Percentiles rank a stretch among this genome's conserved stretches.
Conservation (phyloP, 2,329 filamentous ascomycete genomes). For the Biscogniauxia marginata region DNA sequence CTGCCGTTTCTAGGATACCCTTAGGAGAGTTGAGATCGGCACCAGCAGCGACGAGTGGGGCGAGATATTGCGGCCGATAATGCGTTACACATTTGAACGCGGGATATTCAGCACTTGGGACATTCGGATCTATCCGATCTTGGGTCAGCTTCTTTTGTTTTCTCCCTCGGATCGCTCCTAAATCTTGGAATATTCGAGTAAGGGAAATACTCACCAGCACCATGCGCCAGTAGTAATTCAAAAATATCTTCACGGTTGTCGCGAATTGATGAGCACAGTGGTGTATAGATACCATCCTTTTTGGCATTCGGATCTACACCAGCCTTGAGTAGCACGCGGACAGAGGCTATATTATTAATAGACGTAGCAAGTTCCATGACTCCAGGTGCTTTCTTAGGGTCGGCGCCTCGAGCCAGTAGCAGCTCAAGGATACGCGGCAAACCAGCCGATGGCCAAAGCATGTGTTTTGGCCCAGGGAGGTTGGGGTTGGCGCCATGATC, state of each 20-base stretch:
- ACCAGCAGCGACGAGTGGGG: conserved; percentile 58
- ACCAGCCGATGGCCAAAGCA: conserved; percentile 64
- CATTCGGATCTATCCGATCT: conserved; percentile 51
- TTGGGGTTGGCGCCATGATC: conserved; percentile 66
- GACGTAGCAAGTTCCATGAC: conserved; percentile 64
- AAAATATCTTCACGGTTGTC: conserved; percentile 64
- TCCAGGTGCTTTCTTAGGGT: conserved; percentile 59
- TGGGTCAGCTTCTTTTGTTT: background rate
- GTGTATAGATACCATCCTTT: conserved; percentile 67
- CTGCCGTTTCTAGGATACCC: conserved; percentile 65
- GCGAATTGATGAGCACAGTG: conserved; percentile 66
- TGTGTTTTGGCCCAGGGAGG: conserved; percentile 66
- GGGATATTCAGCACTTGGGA: conserved; percentile 62
- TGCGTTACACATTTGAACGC: conserved; percentile 69
- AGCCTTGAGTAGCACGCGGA: conserved; percentile 55
- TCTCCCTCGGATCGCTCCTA: no score
- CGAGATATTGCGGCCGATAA: conserved; percentile 59
- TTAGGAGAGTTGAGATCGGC: conserved; percentile 58
- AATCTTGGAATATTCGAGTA: no score
- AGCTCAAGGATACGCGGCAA: conserved; percentile 55
- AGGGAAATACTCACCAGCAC: conserved; percentile 43
- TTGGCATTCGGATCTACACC: conserved; percentile 59
- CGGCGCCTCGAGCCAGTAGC: conserved; percentile 58
- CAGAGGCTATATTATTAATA: conserved; percentile 62
- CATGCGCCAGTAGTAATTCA: conserved; percentile 53